Conservation (phyloP, 164 flowering plant genomes). For the Stephania yunnanensis region DNA sequence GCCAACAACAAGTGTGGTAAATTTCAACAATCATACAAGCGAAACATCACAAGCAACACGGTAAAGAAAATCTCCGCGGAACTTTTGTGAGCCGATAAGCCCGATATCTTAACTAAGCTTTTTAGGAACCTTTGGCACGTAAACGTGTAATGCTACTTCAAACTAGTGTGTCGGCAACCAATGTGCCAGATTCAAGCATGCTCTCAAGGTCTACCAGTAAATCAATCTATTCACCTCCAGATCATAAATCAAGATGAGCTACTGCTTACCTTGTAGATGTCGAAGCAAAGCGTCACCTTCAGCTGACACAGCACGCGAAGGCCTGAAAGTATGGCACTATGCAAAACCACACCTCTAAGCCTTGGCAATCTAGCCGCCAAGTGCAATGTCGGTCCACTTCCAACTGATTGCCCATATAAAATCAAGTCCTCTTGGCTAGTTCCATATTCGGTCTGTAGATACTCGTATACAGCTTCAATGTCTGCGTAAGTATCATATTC, state of each 20-base stretch:
- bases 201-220: too few relatives aligned
- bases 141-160: background rate
- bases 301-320: conserved; percentile 92
- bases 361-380: conserved; percentile 93
- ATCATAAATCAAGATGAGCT: background rate
- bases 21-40: background rate
- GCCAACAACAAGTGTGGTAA: background rate
- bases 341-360: conserved; percentile 89
- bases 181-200: too few relatives aligned
- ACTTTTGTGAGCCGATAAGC: background rate
- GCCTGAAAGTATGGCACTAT: conserved; percentile 95
- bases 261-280: conserved; percentile 69
- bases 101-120: background rate
- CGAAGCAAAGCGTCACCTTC: conserved; percentile 63
- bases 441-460: conserved; percentile 86
- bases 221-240: too few relatives aligned
- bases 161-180: background rate
- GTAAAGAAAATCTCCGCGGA: background rate
- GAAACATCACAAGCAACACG: background rate
- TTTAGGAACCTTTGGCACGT: background rate
- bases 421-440: conserved; percentile 83
- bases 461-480: conserved; percentile 91
- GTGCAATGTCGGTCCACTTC: conserved; percentile 97
- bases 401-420: conserved; percentile 96
- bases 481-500: conserved; percentile 94